A percentile compares a stretch with the other conserved stretches of the same genome.
These are phyloP conservation scores for Prunus mira DNA, from an alignment of 306 rosid genomes.

Conservation along the genomic window DNA sequence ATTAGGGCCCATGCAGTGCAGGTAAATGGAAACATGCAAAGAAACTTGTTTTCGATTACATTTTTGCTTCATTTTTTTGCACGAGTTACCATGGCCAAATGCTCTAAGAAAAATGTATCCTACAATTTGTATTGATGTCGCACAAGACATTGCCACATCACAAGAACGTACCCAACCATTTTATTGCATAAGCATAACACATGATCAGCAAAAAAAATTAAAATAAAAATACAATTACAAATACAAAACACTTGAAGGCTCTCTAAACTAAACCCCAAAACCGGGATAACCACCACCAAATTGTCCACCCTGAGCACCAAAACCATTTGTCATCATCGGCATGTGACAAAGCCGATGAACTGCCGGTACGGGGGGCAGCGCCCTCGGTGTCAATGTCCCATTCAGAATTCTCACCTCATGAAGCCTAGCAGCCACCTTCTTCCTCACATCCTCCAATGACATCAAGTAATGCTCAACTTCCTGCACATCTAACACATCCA, in stretches of 20 bases:
- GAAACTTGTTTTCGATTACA: too few relatives aligned
- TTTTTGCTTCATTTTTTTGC: neutral
- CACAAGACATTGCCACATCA: neutral
- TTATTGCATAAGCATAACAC: neutral
- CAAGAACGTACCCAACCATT: neutral
- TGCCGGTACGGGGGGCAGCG: neutral
- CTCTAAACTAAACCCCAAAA: neutral
- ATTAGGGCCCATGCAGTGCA: too few relatives aligned
- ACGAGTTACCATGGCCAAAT: neutral
- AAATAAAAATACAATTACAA: neutral
- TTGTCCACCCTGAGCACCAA: neutral
- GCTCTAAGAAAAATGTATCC: neutral
- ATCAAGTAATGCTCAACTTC: neutral
- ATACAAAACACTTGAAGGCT: neutral
- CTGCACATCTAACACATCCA: neutral
- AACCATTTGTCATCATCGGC: neutral
- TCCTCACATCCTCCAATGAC: slow-evolving; percentile 8
- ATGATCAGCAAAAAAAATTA: neutral
- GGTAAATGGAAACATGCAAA: too few relatives aligned
- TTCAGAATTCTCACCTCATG: slow-evolving; percentile 8
- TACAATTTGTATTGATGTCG: neutral
- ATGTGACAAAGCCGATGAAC: neutral
- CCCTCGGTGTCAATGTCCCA: neutral
- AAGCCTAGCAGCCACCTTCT: slow-evolving; percentile 11
- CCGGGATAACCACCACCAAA: neutral